Conservation (phyloP, 192 early-diverging fungal genomes). For the Umbelopsis ramanniana region DNA sequence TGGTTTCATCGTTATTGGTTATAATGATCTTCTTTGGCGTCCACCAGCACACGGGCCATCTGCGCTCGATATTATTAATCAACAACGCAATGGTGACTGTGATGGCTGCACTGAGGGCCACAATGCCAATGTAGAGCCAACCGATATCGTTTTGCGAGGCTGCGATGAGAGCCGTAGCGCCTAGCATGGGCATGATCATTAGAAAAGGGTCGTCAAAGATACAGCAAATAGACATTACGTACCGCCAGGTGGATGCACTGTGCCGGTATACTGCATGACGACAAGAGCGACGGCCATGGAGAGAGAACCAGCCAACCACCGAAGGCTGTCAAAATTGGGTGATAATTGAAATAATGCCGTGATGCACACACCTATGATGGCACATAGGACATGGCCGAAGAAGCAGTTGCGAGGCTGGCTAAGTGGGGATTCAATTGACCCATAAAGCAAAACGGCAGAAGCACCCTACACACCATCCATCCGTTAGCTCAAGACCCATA, state of each 20-base stretch:
- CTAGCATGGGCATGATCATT: too few species aligned
- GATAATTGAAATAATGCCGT: conserved; percentile 44
- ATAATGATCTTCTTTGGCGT: conserved; percentile 36
- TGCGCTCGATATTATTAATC: conserved; percentile 56
- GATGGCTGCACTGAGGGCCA: conserved; percentile 46
- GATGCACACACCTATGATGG: conserved; percentile 50
- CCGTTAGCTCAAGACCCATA: too few species aligned
- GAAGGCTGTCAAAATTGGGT: conserved; percentile 37
- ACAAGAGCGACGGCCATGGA: conserved; percentile 51
- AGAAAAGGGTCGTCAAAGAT: too few species aligned
- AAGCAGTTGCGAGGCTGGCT: conserved; percentile 59
- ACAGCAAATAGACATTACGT: background rate
- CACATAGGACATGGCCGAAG: conserved; percentile 50
- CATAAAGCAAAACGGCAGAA: conserved; percentile 63
- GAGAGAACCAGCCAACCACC: conserved; percentile 56
- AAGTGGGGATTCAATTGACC: conserved; percentile 62
- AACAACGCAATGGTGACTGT: conserved; percentile 49
- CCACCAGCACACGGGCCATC: conserved; percentile 64
- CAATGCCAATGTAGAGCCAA: conserved; percentile 52
- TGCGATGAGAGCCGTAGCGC: conserved; percentile 58
- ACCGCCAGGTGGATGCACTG: conserved; percentile 57
- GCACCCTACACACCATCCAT: conserved; percentile 51
- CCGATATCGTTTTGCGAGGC: conserved; percentile 46
- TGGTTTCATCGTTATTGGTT: conserved; percentile 31
- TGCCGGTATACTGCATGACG: conserved; percentile 57